These are phyloP conservation scores for Pichia sp. DNA, from an alignment of 1,139 yeast species.

Conservation along the genomic window DNA sequence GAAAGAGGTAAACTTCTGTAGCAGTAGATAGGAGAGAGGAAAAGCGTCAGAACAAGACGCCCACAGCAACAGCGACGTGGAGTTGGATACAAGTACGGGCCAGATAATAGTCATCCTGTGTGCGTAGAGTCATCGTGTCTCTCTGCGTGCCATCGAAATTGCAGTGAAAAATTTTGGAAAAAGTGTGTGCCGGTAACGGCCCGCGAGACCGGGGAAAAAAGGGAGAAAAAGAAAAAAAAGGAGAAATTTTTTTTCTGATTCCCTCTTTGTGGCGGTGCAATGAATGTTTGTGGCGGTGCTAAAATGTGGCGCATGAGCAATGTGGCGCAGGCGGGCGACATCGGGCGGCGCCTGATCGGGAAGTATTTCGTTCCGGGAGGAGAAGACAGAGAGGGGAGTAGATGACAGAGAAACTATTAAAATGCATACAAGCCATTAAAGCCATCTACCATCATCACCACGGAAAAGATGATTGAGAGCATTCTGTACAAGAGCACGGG, in stretches of 20 bases:
- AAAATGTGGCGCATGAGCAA: not conserved
- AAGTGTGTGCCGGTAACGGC: not conserved
- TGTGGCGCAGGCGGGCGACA: too few species aligned
- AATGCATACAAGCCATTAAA: too few species aligned
- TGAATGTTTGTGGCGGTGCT: not conserved
- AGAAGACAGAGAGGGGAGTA: not conserved
- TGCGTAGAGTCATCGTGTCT: not conserved
- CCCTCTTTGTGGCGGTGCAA: not conserved
- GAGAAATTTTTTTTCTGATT: not conserved
- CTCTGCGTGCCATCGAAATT: too few species aligned
- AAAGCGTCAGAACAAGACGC: not conserved
- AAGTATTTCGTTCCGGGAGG: not conserved
- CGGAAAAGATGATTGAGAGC: too few species aligned
- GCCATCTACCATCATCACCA: too few species aligned
- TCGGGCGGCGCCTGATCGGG: too few species aligned
- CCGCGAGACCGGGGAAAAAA: not conserved
- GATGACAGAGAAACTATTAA: too few species aligned
- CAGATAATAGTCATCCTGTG: not conserved
- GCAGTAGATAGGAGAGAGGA: not conserved
- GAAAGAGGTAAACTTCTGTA: too few species aligned
- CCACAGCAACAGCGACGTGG: too few species aligned
- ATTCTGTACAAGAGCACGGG: conserved; percentile 26
- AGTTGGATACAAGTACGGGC: too few species aligned
- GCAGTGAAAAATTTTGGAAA: not conserved
- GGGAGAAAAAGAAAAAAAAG: not conserved